These are phyloP conservation scores for Hypomontagnella monticulosa DNA, from an alignment of 495 filamentous ascomycete species.

Conservation along the genomic window DNA sequence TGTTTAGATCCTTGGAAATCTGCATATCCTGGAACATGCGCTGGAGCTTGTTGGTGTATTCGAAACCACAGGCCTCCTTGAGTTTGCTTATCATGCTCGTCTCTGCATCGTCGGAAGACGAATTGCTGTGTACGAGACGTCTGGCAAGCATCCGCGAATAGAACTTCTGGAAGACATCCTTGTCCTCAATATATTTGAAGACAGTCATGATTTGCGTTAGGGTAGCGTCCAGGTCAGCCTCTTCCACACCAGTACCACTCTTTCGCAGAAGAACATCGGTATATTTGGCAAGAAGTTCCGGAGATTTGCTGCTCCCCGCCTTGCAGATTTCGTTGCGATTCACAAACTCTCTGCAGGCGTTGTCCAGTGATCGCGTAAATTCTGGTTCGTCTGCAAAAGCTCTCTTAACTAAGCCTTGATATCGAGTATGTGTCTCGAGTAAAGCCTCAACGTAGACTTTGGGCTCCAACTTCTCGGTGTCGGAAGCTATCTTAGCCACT, in stretches of 20 bases:
- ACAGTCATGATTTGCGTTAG: conserved; percentile 98
- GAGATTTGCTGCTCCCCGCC: conserved; percentile 88
- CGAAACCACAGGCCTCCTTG: conserved; percentile 97
- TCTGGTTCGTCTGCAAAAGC: conserved; percentile 96
- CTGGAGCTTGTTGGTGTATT: conserved; percentile 99
- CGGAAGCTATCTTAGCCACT: conserved; percentile 89
- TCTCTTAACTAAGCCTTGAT: conserved; percentile 87
- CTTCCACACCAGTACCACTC: conserved; percentile 88
- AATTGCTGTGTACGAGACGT: conserved; percentile 91
- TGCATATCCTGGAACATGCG: conserved; percentile 99
- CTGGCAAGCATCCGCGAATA: conserved; percentile 97
- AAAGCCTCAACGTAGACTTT: conserved; percentile 97
- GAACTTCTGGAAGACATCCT: conserved; percentile 99
- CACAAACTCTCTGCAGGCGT: conserved; percentile 97
- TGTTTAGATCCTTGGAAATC: conserved; percentile 96
- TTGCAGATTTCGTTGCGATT: conserved; percentile 97
- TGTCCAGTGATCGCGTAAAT: conserved; percentile 95
- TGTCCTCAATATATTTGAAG: conserved; percentile 99
- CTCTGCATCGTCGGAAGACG: conserved; percentile 95
- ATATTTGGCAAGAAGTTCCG: conserved; percentile 94
- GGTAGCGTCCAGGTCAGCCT: conserved; percentile 89
- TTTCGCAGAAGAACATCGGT: conserved; percentile 95
- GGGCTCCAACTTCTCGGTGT: conserved; percentile 90
- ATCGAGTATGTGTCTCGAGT: conserved; percentile 91
- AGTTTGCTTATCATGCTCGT: conserved; percentile 99